A percentile compares a stretch with the other conserved stretches of the same genome.
Evolutionary conservation across 495 filamentous ascomycete species (phyloP).

Genomic region (Annulohypoxylon bovei): DNA sequence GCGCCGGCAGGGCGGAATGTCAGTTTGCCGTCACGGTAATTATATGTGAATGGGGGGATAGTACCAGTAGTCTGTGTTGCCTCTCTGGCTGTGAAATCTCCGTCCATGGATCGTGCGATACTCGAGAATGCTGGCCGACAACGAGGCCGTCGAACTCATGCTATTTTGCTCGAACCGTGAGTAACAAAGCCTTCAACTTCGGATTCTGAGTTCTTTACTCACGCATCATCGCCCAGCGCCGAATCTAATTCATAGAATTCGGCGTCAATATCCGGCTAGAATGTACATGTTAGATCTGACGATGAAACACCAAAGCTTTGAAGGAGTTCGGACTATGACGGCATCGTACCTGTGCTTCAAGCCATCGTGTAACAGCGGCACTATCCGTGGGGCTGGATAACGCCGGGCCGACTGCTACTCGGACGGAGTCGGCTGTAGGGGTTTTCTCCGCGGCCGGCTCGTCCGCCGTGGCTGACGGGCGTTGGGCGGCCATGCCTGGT

Average conservation of each 20-base stretch:
- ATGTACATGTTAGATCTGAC: not conserved
- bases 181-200: not conserved
- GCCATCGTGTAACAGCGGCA: slow-evolving; percentile 42
- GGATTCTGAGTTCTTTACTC: slow-evolving; percentile 6
- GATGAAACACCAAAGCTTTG: not conserved
- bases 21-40: not conserved
- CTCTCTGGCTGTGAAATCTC: slow-evolving; percentile 49
- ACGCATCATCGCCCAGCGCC: slow-evolving; percentile 46
- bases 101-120: slow-evolving; percentile 55
- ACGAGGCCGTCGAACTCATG: slow-evolving; percentile 53
- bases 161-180: slow-evolving; percentile 10
- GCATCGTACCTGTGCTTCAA: slow-evolving; percentile 24
- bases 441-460: not conserved
- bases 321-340: not conserved
- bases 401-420: not conserved
- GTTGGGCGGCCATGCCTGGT: slow-evolving; percentile 9
- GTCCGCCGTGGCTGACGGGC: not conserved
- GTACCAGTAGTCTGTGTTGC: slow-evolving; percentile 48
- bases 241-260: slow-evolving; percentile 49
- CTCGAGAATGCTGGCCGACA: slow-evolving; percentile 55
- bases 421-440: not conserved
- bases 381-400: slow-evolving; percentile 25
- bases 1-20: not conserved
- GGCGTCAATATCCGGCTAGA: slow-evolving; percentile 18
- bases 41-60: not conserved